These are phyloP conservation scores for Rhodotorula glutinis DNA, from an alignment of 1,284 basidiomycete species.

Conservation along the genomic window DNA sequence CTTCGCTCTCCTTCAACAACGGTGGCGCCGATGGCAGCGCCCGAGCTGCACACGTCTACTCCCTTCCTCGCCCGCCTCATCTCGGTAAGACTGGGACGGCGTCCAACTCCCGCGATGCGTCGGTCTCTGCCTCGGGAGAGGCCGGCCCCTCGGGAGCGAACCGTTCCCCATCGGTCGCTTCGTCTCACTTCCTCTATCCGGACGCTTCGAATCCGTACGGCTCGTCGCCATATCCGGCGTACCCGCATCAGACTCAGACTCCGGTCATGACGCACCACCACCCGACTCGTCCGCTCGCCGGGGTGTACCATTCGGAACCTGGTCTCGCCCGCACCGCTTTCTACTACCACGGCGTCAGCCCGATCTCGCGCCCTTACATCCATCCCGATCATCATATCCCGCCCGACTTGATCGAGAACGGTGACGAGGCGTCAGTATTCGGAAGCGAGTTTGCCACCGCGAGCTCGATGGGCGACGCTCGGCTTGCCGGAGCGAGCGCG, in stretches of 20 bases:
- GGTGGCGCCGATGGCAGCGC: neutral
- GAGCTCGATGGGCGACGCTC: neutral
- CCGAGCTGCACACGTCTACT: constrained; percentile 5
- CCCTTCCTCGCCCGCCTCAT: constrained; percentile 26
- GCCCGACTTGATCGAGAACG: constrained; percentile 10
- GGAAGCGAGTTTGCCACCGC: neutral
- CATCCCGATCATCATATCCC: constrained; percentile 11
- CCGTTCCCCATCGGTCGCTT: neutral
- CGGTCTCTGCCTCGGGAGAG: neutral
- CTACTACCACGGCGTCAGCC: constrained; percentile 5
- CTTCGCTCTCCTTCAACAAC: neutral
- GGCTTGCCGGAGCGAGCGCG: neutral
- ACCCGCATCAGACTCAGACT: constrained; percentile 12
- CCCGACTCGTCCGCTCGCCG: constrained; percentile 1
- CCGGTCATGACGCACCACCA: constrained; percentile 17
- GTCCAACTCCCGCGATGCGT: neutral
- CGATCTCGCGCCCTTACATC: constrained; percentile 11
- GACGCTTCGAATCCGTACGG: constrained; percentile 17
- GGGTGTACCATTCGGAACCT: constrained; percentile 19
- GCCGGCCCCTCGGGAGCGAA: neutral
- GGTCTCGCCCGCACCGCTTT: constrained; percentile 6
- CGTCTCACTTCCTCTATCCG: constrained; percentile 8
- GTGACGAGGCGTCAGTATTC: constrained; percentile 6
- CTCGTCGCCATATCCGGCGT: constrained; percentile 18
- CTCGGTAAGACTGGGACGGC: neutral